phyloP scores from a whole-genome alignment of 2,329 filamentous ascomycete genomes.

The Xylariomycetidae sp. region DNA sequence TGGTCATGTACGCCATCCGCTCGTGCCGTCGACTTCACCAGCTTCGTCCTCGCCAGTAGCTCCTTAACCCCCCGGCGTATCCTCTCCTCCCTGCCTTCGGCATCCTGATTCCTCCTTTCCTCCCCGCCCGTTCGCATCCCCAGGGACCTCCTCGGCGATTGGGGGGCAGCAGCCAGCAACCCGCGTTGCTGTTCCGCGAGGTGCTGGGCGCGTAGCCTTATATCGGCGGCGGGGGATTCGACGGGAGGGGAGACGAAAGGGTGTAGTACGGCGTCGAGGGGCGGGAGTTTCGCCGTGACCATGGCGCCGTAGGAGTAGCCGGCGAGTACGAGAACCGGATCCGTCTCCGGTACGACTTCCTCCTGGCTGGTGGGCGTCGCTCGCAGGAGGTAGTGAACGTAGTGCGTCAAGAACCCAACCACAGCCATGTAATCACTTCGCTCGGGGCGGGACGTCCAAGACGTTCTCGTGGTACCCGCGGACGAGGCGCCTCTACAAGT shows the following conservation, averaged over 20 bases:
- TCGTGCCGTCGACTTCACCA: too few species aligned
- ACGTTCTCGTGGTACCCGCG: conserved; percentile 72
- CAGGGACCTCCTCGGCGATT: conserved; percentile 28
- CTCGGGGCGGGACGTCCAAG: conserved; percentile 81
- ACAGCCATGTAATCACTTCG: conserved; percentile 76
- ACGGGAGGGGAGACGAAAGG: conserved; percentile 47
- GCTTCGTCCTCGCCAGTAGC: conserved; percentile 36
- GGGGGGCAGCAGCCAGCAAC: conserved; percentile 29
- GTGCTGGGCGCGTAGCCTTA: conserved; percentile 62
- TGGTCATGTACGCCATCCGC: conserved; percentile 8
- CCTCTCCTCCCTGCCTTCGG: conserved; percentile 40
- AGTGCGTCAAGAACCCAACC: conserved; percentile 72
- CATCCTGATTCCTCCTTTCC: conserved; percentile 31
- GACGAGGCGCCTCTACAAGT: conserved; percentile 62
- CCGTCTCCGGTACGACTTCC: neutral
- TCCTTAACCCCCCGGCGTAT: conserved; percentile 43
- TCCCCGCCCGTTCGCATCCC: conserved; percentile 46
- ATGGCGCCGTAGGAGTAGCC: conserved; percentile 92
- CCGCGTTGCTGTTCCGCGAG: conserved; percentile 58
- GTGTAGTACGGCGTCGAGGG: conserved; percentile 51
- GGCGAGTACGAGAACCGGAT: conserved; percentile 43
- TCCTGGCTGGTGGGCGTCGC: neutral
- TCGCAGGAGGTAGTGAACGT: conserved; percentile 51
- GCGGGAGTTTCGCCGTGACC: conserved; percentile 67
- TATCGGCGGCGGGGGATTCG: conserved; percentile 60